A percentile compares a stretch with the other conserved stretches of the same genome.
Evolutionary conservation across 2,329 filamentous ascomycete genomes (phyloP).

Genomic region (Calonectria montana): DNA sequence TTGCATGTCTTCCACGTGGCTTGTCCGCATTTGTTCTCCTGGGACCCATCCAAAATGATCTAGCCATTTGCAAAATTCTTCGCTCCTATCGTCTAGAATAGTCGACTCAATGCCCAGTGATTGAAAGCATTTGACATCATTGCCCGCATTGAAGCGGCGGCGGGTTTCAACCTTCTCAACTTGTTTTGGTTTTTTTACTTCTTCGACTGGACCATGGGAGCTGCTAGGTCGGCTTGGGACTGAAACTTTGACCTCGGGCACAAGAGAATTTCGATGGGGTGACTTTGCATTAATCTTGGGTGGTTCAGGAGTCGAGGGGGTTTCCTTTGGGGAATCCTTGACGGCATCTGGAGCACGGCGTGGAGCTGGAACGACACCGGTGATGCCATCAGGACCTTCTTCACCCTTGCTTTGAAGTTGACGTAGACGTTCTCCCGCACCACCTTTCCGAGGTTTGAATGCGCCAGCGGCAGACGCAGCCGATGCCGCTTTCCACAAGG

Average conservation of each 20-base stretch:
- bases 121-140: constrained; percentile 82
- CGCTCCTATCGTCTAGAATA: constrained; percentile 79
- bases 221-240: constrained; percentile 57
- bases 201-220: constrained; percentile 51
- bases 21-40: constrained; percentile 78
- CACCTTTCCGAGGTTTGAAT: constrained; percentile 90
- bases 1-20: constrained; percentile 84
- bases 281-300: constrained; percentile 43
- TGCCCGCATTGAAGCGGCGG: constrained; percentile 74
- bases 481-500: constrained; percentile 79
- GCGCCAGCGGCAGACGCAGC: constrained; percentile 60
- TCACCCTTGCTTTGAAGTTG: constrained; percentile 67
- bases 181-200: constrained; percentile 47
- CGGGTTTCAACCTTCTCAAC: constrained; percentile 55
- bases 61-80: constrained; percentile 85
- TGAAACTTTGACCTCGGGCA: constrained; percentile 71
- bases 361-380: constrained; percentile 86
- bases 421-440: constrained; percentile 83
- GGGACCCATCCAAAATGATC: constrained; percentile 90
- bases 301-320: constrained; percentile 10
- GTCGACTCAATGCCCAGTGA: constrained; percentile 81
- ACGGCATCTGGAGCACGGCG: constrained; percentile 53
- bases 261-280: constrained; percentile 49
- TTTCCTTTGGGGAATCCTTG: background rate
- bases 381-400: constrained; percentile 89